Evolutionary conservation across 345 rosid species (phyloP).

Genomic region (Gossypium anomalum): DNA sequence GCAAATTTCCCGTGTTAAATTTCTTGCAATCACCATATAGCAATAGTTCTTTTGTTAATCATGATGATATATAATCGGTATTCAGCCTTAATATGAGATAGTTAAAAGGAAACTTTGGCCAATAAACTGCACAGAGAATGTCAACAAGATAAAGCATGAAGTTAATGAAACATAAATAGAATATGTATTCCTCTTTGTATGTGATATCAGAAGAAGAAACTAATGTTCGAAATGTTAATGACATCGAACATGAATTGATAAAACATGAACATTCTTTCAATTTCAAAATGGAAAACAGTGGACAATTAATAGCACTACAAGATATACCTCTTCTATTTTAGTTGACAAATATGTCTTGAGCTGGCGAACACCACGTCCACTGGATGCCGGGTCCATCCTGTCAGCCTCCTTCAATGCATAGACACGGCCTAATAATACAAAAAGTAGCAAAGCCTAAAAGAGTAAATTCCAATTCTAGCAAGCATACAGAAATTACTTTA

Average conservation of each 20-base stretch:
- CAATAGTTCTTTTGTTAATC: neutral
- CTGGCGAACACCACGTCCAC: slow-evolving; percentile 91
- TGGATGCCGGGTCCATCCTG: slow-evolving; percentile 50
- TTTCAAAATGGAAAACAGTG: neutral
- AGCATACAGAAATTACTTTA: neutral
- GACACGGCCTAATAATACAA: slow-evolving; percentile 65
- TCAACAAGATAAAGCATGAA: neutral
- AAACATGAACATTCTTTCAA: neutral
- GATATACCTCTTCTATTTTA: slow-evolving; percentile 64
- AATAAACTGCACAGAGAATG: neutral
- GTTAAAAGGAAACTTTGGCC: neutral
- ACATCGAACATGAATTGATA: neutral
- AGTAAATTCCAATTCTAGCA: neutral
- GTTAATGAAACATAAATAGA: neutral
- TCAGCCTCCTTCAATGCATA: slow-evolving; percentile 88
- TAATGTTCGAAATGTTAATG: neutral
- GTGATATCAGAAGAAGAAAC: neutral
- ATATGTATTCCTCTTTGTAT: neutral
- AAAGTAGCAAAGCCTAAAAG: neutral
- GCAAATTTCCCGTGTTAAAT: neutral
- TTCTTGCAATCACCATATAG: neutral
- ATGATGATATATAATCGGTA: neutral
- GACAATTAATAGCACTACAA: neutral
- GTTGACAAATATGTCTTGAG: slow-evolving; percentile 84
- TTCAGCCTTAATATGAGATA: neutral